phyloP scores from a whole-genome alignment of 352 stramenopile species.

The Saprolegnia diclina region DNA sequence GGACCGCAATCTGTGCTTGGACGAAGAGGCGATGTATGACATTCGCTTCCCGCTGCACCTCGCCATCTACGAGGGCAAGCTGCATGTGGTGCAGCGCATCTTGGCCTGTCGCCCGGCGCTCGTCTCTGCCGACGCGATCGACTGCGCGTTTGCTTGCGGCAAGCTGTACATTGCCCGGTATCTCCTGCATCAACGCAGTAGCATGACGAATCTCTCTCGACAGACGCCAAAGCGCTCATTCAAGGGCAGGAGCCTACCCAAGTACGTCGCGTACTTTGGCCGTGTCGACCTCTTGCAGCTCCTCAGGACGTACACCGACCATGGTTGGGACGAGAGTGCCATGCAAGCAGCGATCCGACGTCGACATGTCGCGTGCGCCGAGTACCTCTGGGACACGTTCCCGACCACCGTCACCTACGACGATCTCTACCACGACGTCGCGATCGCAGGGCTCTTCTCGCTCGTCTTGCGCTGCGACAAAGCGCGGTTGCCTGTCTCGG shows the following conservation, averaged over 20 bases:
- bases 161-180: conserved; percentile 13
- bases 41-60: conserved; percentile 14
- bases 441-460: not conserved
- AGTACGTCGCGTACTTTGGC: not conserved
- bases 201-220: not conserved
- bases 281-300: not conserved
- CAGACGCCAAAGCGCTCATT: not conserved
- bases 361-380: not conserved
- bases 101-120: not conserved
- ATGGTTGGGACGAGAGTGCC: not conserved
- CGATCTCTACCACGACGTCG: not conserved
- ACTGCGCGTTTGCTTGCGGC: not conserved
- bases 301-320: not conserved
- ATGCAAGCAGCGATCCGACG: not conserved
- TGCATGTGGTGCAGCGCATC: not conserved
- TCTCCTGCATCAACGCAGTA: not conserved
- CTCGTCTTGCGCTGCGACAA: not conserved
- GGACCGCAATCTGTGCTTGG: conserved; percentile 2
- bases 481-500: not conserved
- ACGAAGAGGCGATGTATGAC: not conserved
- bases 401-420: not conserved
- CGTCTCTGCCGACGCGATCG: conserved; percentile 1
- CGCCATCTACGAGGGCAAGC: conserved; percentile 18
- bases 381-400: not conserved
- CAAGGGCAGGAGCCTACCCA: not conserved